Base-by-base conservation (phyloP, 2,329 filamentous ascomycete genomes). In the Chalaropsis thielavioides region DNA sequence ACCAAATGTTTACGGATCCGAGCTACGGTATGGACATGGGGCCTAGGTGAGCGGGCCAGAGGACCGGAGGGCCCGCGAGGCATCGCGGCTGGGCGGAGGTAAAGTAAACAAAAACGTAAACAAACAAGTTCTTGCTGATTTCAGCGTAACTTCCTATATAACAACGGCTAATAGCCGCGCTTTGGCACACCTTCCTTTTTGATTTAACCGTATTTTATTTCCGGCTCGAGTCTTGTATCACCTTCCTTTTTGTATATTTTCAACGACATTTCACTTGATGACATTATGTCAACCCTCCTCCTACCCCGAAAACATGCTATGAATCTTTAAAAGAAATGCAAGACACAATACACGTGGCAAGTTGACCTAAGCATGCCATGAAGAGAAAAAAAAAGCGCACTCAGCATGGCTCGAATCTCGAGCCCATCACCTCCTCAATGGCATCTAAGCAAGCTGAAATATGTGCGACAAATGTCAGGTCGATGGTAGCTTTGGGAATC, bases 11-110 rank as follows among this genome's bases (percentile, higher is more conserved):
- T 41, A 69, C 10, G 72, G 2, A 73, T 74, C 51, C 51, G 24
- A 56, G 51, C 51, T 56, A 35, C 15, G 51, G 22, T 8, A 8
- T 56, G 24, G 24, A 56, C 4, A 56, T 56, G 51, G 51, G 19
- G 5, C 51, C 11, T n/a, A 56, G 51, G 24, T 77, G 90, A 70
- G 44, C 3, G 1, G 44, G n/a, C 17, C 17, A 46, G 43, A 19
- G 43, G 43, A n/a, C 17, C 17, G 19, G 19, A 46, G 17, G 17
- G 19, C 17, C 43, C 43, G 43, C 19, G 44, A 38, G 7, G 8
- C 35, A 38, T 38, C n/a, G 15, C 5, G n/a, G 13, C 6, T 3
- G 8, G 15, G 43, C n/a, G 43, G 5, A 46, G 6, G n/a, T 3
- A 46, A 46, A 46, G 43, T 46, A n/a, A 17, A n/a, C 4, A 46